Evolutionary conservation across 768 basidiomycete species (phyloP), one percentile per base, ranked within the genome.

Genomic region (Suillus alpinus): DNA sequence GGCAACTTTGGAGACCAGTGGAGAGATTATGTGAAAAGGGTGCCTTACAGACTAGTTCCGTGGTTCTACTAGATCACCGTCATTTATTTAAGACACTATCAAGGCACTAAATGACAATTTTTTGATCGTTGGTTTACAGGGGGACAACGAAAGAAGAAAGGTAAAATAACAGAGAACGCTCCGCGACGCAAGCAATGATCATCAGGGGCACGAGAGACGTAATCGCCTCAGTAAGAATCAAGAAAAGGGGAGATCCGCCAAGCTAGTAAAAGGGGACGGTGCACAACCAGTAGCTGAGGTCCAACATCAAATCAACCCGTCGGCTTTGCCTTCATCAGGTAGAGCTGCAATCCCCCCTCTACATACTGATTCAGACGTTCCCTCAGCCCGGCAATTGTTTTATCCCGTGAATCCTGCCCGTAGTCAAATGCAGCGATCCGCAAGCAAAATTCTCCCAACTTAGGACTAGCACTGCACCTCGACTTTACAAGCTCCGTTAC

Each of bases 351-450:
- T 13, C 71, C 71, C 2, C 14, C 50, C 20, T 74, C 65, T 61
- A 74, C 69, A 10, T 58, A 64, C 32, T 40, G 46, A 18, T 5
- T 44, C 52, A 73, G 37, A 32, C 47, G 62, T 26, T 58, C 50
- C 31, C 51, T 55, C 20, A 69, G 40, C 34, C 69, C 56, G 20
- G 36, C 47, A 29, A 73, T 74, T 58, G 62, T 74, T 39, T 63
- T 64, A 47, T 73, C 73, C 58, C 73, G 51, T 41, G 47, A 67
- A 41, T 73, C 71, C 52, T 64, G 20, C 37, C 73, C 71, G 49
- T 75, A 71, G 60, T 71, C 68, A 39, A 71, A 73, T 37, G 64
- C 58, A 13, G 64, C 70, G 29, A 75, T 41, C 52, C 75, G 71
- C 43, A 73, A 20, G 40, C 60, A 57, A 44, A 73, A 70, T 43